Evolutionary conservation across 495 filamentous ascomycete species (phyloP), one percentile per base, ranked within the genome.

Genomic region (Hypoxylon crocopeplum): DNA sequence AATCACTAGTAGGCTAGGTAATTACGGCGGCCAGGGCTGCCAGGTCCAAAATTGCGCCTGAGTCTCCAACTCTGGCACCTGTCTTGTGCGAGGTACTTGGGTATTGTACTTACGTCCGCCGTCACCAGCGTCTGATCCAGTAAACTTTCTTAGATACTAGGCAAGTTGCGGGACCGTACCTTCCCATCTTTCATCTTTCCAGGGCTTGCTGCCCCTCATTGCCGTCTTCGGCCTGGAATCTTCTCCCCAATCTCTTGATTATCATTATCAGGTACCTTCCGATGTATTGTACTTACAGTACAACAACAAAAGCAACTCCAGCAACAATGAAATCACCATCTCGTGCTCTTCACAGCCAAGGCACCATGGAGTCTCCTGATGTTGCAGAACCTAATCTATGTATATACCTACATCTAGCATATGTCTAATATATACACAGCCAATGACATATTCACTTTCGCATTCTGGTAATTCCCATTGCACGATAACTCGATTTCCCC

Each of bases 191-290:
- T n/a, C n/a, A n/a, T n/a, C 13, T 62, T 52, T 40, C 42, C 48
- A 63, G 36, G 48, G 59, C 51, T 56, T 52, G 25, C 40, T 66
- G 63, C 58, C 57, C 57, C 58, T 62, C 58, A 56, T 62, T 66
- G 48, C 57, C 57, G 58, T 54, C 49, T 69, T 69, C 63, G 61
- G 61, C 64, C 51, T 67, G 30, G 64, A 67, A 64, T 55, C 67
- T 69, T 67, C 63, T 61, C 46, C 15, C 34, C 16, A 16, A n/a
- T n/a, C n/a, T n/a, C n/a, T n/a, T n/a, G n/a, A n/a, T n/a, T n/a
- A n/a, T n/a, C n/a, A n/a, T n/a, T n/a, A n/a, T n/a, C n/a, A n/a
- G n/a, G n/a, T n/a, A n/a, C n/a, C n/a, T n/a, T n/a, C n/a, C n/a
- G n/a, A n/a, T n/a, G n/a, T n/a, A n/a, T n/a, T n/a, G 5, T 41